These are phyloP conservation scores for Magnusiomyces tetraspermus DNA, from an alignment of 1,139 yeast species.

Conservation along the genomic window DNA sequence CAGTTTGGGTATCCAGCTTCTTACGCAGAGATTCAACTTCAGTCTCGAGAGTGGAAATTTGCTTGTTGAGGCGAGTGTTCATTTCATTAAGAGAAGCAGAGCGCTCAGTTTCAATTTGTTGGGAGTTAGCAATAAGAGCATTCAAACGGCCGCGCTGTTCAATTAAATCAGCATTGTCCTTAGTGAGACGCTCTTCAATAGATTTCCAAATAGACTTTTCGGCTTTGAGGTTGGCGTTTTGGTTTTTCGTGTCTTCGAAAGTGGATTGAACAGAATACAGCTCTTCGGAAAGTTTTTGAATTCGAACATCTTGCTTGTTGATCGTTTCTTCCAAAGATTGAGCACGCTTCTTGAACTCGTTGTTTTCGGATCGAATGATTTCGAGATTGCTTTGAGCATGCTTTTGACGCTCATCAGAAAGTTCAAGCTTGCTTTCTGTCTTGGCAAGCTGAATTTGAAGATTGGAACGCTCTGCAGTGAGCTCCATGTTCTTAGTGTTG, in stretches of 20 bases:
- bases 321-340: constrained; percentile 48
- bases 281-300: constrained; percentile 50
- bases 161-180: constrained; percentile 46
- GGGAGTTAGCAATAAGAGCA: constrained; percentile 52
- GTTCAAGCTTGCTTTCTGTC: constrained; percentile 38
- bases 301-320: constrained; percentile 46
- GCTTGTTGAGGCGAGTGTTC: constrained; percentile 42
- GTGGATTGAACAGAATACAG: constrained; percentile 38
- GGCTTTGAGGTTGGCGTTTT: constrained; percentile 39
- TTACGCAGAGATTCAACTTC: constrained; percentile 39
- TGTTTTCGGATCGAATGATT: constrained; percentile 38
- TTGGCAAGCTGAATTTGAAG: constrained; percentile 40
- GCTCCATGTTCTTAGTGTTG: constrained; percentile 34
- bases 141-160: constrained; percentile 55
- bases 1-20: constrained; percentile 43
- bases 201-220: constrained; percentile 47
- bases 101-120: constrained; percentile 48
- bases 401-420: constrained; percentile 39
- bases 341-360: constrained; percentile 36
- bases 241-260: constrained; percentile 23
- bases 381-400: constrained; percentile 32
- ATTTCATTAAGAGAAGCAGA: constrained; percentile 45
- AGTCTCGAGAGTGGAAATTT: constrained; percentile 44
- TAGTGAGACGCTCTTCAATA: constrained; percentile 44
- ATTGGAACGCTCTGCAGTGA: constrained; percentile 43